Evolutionary conservation across 306 rosid genomes (phyloP).

Genomic region (Quercus variabilis): DNA sequence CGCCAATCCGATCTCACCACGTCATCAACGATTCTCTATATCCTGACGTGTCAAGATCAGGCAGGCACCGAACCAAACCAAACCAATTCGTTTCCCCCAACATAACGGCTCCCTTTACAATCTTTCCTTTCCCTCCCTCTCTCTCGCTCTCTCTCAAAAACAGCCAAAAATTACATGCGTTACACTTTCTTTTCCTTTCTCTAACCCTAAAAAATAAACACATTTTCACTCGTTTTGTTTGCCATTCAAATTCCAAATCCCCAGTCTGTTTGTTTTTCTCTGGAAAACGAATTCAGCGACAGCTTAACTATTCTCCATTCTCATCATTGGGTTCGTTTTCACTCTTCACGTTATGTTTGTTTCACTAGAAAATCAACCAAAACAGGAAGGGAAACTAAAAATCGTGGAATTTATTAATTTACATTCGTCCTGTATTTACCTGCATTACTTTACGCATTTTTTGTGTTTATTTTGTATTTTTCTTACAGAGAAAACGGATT

Average conservation of each 20-base stretch:
- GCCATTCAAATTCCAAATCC: background rate
- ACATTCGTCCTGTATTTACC: background rate
- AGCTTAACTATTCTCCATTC: background rate
- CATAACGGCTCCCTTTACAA: slow-evolving; percentile 33
- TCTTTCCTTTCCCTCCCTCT: slow-evolving; percentile 19
- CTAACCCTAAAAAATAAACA: too few species aligned
- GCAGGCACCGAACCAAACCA: background rate
- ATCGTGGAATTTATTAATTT: background rate
- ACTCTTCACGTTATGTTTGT: slow-evolving; percentile 12
- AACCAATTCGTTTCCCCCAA: background rate
- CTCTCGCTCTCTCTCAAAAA: background rate
- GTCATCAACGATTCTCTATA: background rate
- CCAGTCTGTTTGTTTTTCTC: background rate
- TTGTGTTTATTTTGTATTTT: too few species aligned
- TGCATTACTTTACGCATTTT: background rate
- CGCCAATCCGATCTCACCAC: slow-evolving; percentile 1
- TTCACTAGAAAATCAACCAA: slow-evolving; percentile 10
- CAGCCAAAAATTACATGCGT: slow-evolving; percentile 7
- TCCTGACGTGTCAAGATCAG: slow-evolving; percentile 24
- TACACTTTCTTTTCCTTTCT: background rate
- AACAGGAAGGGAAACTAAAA: background rate
- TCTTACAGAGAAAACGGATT: too few species aligned
- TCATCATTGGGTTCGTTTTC: slow-evolving; percentile 17
- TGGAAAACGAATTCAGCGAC: background rate
- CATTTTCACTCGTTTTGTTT: background rate